Conservation (phyloP, 139 green algal species). For the Limnomonas spitsbergensis region DNA sequence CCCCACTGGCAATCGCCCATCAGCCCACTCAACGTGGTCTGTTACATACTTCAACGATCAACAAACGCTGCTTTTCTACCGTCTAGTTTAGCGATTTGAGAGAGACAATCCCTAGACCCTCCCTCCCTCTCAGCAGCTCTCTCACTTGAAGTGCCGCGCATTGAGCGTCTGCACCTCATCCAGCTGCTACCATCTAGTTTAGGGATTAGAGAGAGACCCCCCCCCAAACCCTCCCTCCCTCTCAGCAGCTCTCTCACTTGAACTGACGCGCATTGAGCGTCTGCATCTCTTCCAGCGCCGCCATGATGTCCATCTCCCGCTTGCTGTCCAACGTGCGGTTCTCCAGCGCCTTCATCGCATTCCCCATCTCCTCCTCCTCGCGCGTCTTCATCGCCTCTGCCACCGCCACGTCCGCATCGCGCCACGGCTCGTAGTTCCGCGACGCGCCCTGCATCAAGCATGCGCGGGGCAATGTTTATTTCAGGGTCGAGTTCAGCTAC, state of each 20-base stretch:
- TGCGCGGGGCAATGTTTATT: too few relatives aligned
- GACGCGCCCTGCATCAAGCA: conserved; percentile 61
- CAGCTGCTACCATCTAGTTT: too few relatives aligned
- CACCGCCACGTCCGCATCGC: conserved; percentile 44
- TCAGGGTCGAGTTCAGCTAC: too few relatives aligned
- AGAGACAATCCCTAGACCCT: too few relatives aligned
- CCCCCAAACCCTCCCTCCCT: too few relatives aligned
- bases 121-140: neutral
- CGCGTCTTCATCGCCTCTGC: neutral
- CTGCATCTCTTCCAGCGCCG: conserved; percentile 90
- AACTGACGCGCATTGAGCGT: conserved; percentile 60
- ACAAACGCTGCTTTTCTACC: too few relatives aligned
- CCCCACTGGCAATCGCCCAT: too few relatives aligned
- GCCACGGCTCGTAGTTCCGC: conserved; percentile 94
- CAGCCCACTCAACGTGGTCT: too few relatives aligned
- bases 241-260: conserved; percentile 1
- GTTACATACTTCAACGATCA: too few relatives aligned
- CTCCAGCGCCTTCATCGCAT: conserved; percentile 95
- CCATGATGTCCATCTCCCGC: conserved; percentile 95
- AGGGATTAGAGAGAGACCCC: too few relatives aligned
- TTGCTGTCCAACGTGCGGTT: conserved; percentile 91
- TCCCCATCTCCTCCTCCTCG: conserved; percentile 90
- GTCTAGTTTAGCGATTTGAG: too few relatives aligned
- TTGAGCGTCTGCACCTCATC: conserved; percentile 89
- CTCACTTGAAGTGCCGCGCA: conserved; percentile 31